Conservation (phyloP, 805 yeast genomes). For the Starmerella riodocensis region DNA sequence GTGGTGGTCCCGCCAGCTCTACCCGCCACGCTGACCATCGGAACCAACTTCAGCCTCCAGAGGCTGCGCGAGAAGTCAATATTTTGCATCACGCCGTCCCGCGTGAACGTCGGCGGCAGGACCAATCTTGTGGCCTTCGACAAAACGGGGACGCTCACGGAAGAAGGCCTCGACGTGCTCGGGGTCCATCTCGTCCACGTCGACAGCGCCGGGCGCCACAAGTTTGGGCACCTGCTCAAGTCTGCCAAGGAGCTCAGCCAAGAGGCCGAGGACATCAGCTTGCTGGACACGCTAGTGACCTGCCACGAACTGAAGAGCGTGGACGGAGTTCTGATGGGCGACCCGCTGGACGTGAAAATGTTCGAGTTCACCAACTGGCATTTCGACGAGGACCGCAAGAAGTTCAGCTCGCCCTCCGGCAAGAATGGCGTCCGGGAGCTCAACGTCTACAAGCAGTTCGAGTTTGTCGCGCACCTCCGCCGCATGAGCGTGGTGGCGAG, state of each 20-base stretch:
- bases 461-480: constrained; percentile 71
- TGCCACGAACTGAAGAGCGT: constrained; percentile 80
- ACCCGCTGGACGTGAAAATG: constrained; percentile 88
- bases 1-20: constrained; percentile 98
- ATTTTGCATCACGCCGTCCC: constrained; percentile 85
- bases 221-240: constrained; percentile 19
- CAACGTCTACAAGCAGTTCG: constrained; percentile 48
- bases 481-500: constrained; percentile 78
- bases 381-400: constrained; percentile 47
- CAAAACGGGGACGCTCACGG: constrained; percentile 94
- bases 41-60: constrained; percentile 80
- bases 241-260: constrained; percentile 12
- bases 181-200: constrained; percentile 36
- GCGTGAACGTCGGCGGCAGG: constrained; percentile 94
- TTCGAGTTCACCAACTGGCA: constrained; percentile 77
- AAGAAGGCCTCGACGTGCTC: constrained; percentile 85
- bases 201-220: not conserved
- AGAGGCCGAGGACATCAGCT: constrained; percentile 5
- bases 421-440: constrained; percentile 18
- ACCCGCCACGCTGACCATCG: constrained; percentile 94
- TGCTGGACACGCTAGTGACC: constrained; percentile 37
- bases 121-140: constrained; percentile 84
- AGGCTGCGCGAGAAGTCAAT: constrained; percentile 57
- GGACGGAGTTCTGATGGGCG: constrained; percentile 75
- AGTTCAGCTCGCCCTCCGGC: constrained; percentile 10